Evolutionary conservation across 164 flowering plant genomes (phyloP).

Genomic region (Magnolia kwangsiensis): DNA sequence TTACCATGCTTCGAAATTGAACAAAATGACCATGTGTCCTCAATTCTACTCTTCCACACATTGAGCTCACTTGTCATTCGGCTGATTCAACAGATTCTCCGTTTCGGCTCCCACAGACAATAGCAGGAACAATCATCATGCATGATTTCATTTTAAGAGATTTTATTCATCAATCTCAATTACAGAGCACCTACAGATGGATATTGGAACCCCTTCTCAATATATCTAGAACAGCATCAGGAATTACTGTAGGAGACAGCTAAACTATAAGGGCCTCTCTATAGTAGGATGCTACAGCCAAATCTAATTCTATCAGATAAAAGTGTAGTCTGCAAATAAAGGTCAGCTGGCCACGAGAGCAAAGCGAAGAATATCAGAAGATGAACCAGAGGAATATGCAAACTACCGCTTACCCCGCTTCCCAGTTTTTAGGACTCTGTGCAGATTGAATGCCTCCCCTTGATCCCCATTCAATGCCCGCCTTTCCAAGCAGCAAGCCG

Average conservation of each 20-base stretch:
- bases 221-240: not conserved
- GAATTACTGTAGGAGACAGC: not conserved
- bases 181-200: not conserved
- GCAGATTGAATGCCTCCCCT: conserved; percentile 85
- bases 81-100: too few species aligned
- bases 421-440: conserved; percentile 35
- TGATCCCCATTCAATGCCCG: conserved; percentile 73
- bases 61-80: too few species aligned
- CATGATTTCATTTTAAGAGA: not conserved
- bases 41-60: too few species aligned
- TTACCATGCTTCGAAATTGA: too few species aligned
- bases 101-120: too few species aligned
- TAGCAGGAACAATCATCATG: too few species aligned
- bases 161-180: not conserved
- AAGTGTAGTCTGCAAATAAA: not conserved
- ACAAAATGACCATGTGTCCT: too few species aligned
- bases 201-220: not conserved
- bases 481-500: conserved; percentile 77
- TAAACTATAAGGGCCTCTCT: not conserved
- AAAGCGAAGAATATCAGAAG: not conserved
- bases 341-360: not conserved
- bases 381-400: too few species aligned
- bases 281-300: not conserved
- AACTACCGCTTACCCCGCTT: conserved; percentile 21
- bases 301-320: not conserved